Percentiles rank a stretch among this genome's conserved stretches.
These are phyloP conservation scores for Russula vinacea DNA, from an alignment of 768 basidiomycete species.

Conservation along the genomic window DNA sequence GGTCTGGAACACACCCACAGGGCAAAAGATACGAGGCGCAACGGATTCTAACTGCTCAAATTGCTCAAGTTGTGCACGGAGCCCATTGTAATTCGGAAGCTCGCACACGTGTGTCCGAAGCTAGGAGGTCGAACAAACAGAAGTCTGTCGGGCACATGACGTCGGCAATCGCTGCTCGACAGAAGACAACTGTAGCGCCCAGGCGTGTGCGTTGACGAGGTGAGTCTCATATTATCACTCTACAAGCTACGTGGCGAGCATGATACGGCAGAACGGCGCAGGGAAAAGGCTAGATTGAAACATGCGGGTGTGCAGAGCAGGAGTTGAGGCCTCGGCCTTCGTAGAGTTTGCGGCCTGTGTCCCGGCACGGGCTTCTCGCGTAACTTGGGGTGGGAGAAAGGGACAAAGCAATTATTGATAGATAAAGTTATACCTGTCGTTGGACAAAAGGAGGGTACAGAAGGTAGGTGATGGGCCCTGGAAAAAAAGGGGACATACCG, in stretches of 20 bases:
- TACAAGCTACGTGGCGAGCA: constrained; percentile 12
- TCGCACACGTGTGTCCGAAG: neutral
- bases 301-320: neutral
- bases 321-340: neutral
- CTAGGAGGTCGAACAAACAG: too few species aligned
- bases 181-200: neutral
- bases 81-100: neutral
- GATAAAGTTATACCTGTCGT: constrained; percentile 39
- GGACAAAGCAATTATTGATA: constrained; percentile 26
- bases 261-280: constrained; percentile 5
- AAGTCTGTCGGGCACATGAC: neutral
- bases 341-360: neutral
- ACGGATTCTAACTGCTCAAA: too few species aligned
- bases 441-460: neutral
- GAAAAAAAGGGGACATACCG: constrained; percentile 45
- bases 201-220: neutral
- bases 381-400: neutral
- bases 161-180: neutral
- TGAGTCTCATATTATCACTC: constrained; percentile 15
- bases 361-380: neutral
- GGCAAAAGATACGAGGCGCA: neutral
- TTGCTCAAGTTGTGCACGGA: neutral
- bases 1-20: neutral
- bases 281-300: constrained; percentile 1
- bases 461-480: constrained; percentile 9